Conservation (phyloP, 1,284 basidiomycete genomes). For the Naganishia sp. region DNA sequence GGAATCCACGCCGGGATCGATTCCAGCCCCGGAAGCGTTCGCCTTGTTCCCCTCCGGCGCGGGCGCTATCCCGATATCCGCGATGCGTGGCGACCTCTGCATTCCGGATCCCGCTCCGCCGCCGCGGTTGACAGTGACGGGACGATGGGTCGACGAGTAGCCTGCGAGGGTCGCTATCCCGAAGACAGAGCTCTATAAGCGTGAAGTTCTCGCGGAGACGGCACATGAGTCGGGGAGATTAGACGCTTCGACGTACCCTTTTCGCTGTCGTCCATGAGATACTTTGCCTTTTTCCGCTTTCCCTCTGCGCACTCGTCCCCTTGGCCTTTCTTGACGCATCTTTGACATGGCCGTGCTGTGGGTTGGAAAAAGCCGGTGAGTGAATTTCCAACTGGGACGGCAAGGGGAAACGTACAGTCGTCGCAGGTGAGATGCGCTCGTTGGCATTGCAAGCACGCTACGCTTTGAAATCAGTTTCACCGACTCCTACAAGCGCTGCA, state of each 20-base stretch:
- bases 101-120: slow-evolving; percentile 2
- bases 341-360: slow-evolving; percentile 86
- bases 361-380: slow-evolving; percentile 30
- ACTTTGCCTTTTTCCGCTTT: slow-evolving; percentile 96
- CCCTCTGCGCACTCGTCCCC: slow-evolving; percentile 88
- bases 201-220: background rate
- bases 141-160: slow-evolving; percentile 22
- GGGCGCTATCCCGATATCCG: slow-evolving; percentile 18
- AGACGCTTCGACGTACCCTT: slow-evolving; percentile 64
- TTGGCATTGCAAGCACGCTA: slow-evolving; percentile 90
- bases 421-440: slow-evolving; percentile 94
- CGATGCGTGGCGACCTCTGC: slow-evolving; percentile 33
- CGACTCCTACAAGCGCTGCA: background rate
- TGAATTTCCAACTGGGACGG: slow-evolving; percentile 21
- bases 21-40: too few relatives aligned
- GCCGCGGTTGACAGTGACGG: slow-evolving; percentile 23
- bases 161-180: slow-evolving; percentile 20
- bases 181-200: background rate
- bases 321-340: slow-evolving; percentile 92
- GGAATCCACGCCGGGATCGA: too few relatives aligned
- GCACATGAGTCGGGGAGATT: background rate
- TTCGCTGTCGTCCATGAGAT: slow-evolving; percentile 87
- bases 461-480: background rate
- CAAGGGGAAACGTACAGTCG: slow-evolving; percentile 65
- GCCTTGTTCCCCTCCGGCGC: background rate